Base-by-base conservation (phyloP, 768 basidiomycete species). In the Fomitopsis pulvina region DNA sequence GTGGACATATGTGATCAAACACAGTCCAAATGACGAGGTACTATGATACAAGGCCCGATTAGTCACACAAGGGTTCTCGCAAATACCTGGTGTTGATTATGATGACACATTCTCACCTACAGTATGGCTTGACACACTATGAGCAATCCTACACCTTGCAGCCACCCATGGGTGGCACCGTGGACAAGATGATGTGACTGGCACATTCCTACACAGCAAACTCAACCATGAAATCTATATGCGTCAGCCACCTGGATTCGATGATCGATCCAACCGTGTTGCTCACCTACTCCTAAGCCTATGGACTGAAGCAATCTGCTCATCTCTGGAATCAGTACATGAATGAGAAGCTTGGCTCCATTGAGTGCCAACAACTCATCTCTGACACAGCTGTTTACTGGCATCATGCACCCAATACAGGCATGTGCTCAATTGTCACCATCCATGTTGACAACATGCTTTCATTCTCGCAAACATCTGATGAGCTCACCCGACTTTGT, bases 181-280 rank as follows among this genome's bases (percentile, higher is more conserved):
- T 2, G 54, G 69, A 12, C 63, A 63, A 39, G 56, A 75, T 3
- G 71, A 80, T 52, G 63, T 78, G 2, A 70, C 69, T 26, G 60
- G 60, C 0, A 70, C 71, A 0, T 76, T 67, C 53, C 61, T 77
- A 0, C 68, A 66, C 42, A 58, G 64, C 0, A 56, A 66, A 29
- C 64, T 76, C 18, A 63, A 61, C 28, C 53, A 66, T 20, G 57
- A 58, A 6, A 71, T 78, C 29, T 77, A 69, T 57, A 75, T 78
- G 71, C 25, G 62, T 6, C 67, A 71, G 48, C 69, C 72, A 0
- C 63, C 62, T 0, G 65, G 68, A 0, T 57, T 38, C 48, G 42
- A 55, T 0, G 62, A 64, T 16, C 68, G 63, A 26, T 41, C 47
- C 14, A 26, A 41, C n/a, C 53, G 46, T 0, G 42, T 45, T 40